These are phyloP conservation scores for Salvia splendens DNA, from an alignment of 257 asterid genomes.

Conservation along the genomic window DNA sequence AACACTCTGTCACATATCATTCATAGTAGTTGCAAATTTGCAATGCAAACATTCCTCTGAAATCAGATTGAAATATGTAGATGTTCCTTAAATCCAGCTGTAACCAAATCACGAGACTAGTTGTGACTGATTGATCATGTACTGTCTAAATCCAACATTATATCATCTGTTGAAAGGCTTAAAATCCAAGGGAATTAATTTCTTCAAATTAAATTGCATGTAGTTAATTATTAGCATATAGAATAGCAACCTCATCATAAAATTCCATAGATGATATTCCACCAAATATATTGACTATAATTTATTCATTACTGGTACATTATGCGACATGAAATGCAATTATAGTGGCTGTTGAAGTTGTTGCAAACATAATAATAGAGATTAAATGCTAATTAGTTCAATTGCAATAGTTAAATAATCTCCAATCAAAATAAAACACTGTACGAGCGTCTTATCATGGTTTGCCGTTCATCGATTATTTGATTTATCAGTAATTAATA, in stretches of 20 bases:
- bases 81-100: constrained; percentile 3
- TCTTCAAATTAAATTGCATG: neutral
- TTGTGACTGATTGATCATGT: constrained; percentile 3
- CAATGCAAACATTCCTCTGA: constrained; percentile 9
- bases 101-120: neutral
- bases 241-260: neutral
- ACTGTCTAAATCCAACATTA: neutral
- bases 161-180: neutral
- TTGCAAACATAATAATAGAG: neutral
- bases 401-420: neutral
- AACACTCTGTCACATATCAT: neutral
- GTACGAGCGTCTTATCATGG: neutral
- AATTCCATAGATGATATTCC: neutral
- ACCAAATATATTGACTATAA: neutral
- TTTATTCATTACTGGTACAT: neutral
- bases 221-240: neutral
- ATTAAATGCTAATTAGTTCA: constrained; percentile 6
- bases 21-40: constrained; percentile 3
- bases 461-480: too few relatives aligned
- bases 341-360: neutral
- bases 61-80: neutral
- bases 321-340: neutral
- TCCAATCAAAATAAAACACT: neutral
- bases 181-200: neutral
- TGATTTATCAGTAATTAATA: too few relatives aligned